Percentiles rank a stretch among this genome's conserved stretches.
Evolutionary conservation across 345 rosid genomes (phyloP).

Genomic region (Lumnitzera racemosa): DNA sequence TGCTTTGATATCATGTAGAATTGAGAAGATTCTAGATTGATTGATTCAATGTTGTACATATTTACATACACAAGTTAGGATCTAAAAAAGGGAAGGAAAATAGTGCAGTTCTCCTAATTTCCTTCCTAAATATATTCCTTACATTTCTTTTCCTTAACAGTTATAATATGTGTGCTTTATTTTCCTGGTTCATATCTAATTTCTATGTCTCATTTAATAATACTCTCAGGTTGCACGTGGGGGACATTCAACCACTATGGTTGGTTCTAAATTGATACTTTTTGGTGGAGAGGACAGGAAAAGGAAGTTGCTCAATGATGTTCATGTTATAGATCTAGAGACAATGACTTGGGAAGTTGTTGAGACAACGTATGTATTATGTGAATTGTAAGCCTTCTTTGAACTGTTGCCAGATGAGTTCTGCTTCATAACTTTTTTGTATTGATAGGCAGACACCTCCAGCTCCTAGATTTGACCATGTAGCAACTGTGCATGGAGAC

Average conservation of each 20-base stretch:
- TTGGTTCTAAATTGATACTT: conserved; percentile 63
- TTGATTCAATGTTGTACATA: too few species aligned
- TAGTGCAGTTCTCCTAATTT: too few species aligned
- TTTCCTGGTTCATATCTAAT: too few species aligned
- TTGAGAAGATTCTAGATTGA: too few species aligned
- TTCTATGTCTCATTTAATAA: not conserved
- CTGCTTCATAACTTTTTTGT: conserved; percentile 19
- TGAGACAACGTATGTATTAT: conserved; percentile 53
- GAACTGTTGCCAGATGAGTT: conserved; percentile 15
- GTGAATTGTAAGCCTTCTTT: conserved; percentile 1
- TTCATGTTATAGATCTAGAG: conserved; percentile 67
- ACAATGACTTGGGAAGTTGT: conserved; percentile 77
- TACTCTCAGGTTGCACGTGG: conserved; percentile 74
- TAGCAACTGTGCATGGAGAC: conserved; percentile 65
- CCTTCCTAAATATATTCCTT: too few species aligned
- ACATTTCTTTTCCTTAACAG: too few species aligned
- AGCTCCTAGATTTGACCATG: conserved; percentile 95
- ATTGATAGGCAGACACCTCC: conserved; percentile 90
- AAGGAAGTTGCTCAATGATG: conserved; percentile 77
- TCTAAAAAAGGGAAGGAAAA: too few species aligned
- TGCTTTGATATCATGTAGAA: too few species aligned
- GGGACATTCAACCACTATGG: conserved; percentile 81
- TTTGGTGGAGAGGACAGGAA: conserved; percentile 92
- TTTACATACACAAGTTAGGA: too few species aligned
- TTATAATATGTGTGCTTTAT: too few species aligned